Evolutionary conservation across 75 land plant species (phyloP).

Genomic region (Pinus taeda): DNA sequence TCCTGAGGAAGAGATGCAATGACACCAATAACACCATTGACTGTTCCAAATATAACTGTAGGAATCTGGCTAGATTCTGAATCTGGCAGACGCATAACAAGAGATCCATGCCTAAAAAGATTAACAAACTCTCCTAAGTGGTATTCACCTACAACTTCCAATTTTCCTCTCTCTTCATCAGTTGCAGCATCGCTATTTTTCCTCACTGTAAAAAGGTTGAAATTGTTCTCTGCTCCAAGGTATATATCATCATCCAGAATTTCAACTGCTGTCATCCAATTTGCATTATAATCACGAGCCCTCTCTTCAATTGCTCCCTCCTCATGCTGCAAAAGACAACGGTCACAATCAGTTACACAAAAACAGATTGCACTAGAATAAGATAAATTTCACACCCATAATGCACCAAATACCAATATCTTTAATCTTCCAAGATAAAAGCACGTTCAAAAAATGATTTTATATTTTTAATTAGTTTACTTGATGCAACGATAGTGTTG

Average conservation of each 20-base stretch:
- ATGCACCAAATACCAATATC: too few species aligned
- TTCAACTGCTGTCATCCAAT: conserved; percentile 99
- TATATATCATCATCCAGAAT: conserved; percentile 97
- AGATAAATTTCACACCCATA: too few species aligned
- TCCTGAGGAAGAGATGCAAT: conserved; percentile 97
- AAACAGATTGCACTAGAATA: too few species aligned
- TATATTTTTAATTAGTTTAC: too few species aligned
- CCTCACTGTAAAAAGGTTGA: conserved; percentile 90
- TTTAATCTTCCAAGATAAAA: too few species aligned
- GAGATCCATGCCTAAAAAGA: conserved; percentile 94
- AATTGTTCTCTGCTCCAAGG: conserved; percentile 96
- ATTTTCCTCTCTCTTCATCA: conserved; percentile 94
- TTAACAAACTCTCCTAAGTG: conserved; percentile 97
- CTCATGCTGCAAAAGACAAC: conserved; percentile 73
- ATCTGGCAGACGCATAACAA: conserved; percentile 99
- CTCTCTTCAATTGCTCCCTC: conserved; percentile 98
- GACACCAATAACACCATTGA: conserved; percentile 97
- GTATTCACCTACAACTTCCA: conserved; percentile 97
- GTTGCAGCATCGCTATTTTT: conserved; percentile 99
- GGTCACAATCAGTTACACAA: background rate
- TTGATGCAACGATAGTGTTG: too few species aligned
- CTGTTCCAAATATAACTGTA: conserved; percentile 94
- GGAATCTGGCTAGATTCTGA: conserved; percentile 90
- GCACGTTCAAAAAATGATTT: too few species aligned
- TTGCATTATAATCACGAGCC: conserved; percentile 97